A percentile compares a stretch with the other conserved stretches of the same genome.
Evolutionary conservation across 73 alveolate genomes (phyloP).

Genomic region (Uronychia setigera): DNA sequence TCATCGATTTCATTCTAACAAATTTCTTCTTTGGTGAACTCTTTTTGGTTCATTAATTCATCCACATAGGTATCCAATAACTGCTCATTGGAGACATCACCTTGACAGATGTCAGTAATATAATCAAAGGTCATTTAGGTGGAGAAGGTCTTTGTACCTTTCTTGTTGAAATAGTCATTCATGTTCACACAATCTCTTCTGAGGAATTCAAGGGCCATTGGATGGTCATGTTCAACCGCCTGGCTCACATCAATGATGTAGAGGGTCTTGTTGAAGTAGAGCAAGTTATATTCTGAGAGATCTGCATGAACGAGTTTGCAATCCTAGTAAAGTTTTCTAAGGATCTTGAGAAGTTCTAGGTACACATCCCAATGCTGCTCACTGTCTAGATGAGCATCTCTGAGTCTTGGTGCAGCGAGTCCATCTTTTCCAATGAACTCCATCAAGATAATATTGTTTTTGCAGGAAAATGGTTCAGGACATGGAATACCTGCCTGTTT

Average conservation of each 20-base stretch:
- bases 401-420: conserved; percentile 99
- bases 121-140: conserved; percentile 88
- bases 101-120: conserved; percentile 64
- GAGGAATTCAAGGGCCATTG: conserved; percentile 97
- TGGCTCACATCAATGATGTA: conserved; percentile 98
- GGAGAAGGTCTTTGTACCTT: conserved; percentile 81
- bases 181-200: conserved; percentile 98
- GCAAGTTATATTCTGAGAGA: conserved; percentile 98
- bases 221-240: conserved; percentile 99
- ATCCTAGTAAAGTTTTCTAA: conserved; percentile 93
- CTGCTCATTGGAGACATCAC: conserved; percentile 44
- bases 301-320: conserved; percentile 99
- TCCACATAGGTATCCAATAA: conserved; percentile 2
- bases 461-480: conserved; percentile 95
- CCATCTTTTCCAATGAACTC: conserved; percentile 99
- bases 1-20: conserved; percentile 66
- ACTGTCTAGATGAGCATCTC: conserved; percentile 89
- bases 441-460: conserved; percentile 98
- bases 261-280: conserved; percentile 81
- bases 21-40: conserved; percentile 20
- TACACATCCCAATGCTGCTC: conserved; percentile 72
- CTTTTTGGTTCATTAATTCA: conserved; percentile 18
- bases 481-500: conserved; percentile 93
- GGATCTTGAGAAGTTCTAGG: conserved; percentile 67
- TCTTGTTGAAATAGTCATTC: conserved; percentile 90